Evolutionary conservation across 1,139 yeast species (phyloP), one percentile per base, ranked within the genome.

Genomic region (Debaryomyces psychrophilus): DNA sequence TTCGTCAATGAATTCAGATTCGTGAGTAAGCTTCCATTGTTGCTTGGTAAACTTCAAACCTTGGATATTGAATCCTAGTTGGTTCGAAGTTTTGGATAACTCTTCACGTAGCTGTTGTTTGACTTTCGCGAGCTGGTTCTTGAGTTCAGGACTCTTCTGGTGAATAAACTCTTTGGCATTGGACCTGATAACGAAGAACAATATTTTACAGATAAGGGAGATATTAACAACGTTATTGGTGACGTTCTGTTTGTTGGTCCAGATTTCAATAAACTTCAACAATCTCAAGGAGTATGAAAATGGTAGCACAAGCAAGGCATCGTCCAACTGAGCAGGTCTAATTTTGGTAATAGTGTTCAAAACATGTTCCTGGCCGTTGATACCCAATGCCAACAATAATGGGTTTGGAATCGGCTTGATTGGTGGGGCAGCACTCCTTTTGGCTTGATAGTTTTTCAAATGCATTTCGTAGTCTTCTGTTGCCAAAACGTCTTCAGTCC

Each of bases 271-370:
- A 57, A 90, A 87, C 56, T 76, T 76, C 53, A 93, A 75, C 45
- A 93, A 73, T 53, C 81, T 81, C 50, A 85, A 67, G 2, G 92
- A 85, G 64, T 86, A 87, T 11, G 96, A 90, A 59, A 93, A 92
- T 29, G 99, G 97, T 46, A 93, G 72, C 1, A 95, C 95, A 44
- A 93, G 70, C 47, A 93, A 74, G 1, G 98, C 96, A 67, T 93
- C 99, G 58, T 92, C 97, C 39, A 93, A 69, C 59, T 93, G 97
- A 0, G 96, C 79, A 1, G 96, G 82, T 57, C 79, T 86, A 65
- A 93, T 88, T 58, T 82, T 82, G 36, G 72, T 63, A 25, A 92
- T 64, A 0, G 84, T 84, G 44, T 84, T 85, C 68, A 92, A 74
- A 20, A 93, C 93, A 59, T 93, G 86, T 51, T 83, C 82, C 51